Evolutionary conservation across 352 stramenopile species (phyloP).

Genomic region (Pythium scleroteichum): DNA sequence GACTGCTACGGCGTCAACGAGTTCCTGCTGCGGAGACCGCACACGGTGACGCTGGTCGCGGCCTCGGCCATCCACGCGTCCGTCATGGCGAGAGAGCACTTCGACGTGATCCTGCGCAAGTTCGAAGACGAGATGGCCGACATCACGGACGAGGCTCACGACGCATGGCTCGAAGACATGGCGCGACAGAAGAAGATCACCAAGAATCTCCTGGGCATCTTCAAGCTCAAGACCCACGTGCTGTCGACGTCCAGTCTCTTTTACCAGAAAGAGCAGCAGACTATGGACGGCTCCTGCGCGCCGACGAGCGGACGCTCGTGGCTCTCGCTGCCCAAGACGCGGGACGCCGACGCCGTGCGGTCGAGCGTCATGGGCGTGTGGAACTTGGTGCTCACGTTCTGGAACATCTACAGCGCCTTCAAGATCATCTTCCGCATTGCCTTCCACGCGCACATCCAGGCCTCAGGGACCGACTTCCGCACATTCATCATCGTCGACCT

Average conservation of each 20-base stretch:
- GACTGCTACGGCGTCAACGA: constrained; percentile 72
- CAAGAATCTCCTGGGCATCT: constrained; percentile 39
- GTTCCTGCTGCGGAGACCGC: constrained; percentile 51
- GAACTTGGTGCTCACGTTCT: constrained; percentile 50
- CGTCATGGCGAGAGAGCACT: constrained; percentile 74
- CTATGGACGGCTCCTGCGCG: no score
- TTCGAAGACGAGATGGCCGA: constrained; percentile 57
- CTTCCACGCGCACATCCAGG: constrained; percentile 56
- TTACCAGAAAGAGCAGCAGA: constrained; percentile 42
- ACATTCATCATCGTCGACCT: constrained; percentile 46
- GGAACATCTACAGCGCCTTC: constrained; percentile 72
- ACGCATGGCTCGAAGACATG: constrained; percentile 44
- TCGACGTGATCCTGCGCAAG: constrained; percentile 62
- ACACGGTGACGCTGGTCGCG: constrained; percentile 50
- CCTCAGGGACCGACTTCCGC: constrained; percentile 23
- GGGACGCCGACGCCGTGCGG: constrained; percentile 22
- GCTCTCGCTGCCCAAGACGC: not conserved
- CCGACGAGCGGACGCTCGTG: not conserved
- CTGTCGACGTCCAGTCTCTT: constrained; percentile 53
- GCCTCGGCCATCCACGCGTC: constrained; percentile 58
- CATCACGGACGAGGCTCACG: constrained; percentile 49
- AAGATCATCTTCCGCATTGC: constrained; percentile 69
- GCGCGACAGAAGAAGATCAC: constrained; percentile 34
- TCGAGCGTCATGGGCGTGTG: constrained; percentile 36
- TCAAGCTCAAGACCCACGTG: constrained; percentile 60